These are phyloP conservation scores for Sphagnurus paluster DNA, from an alignment of 1,284 basidiomycete species.

Conservation along the genomic window DNA sequence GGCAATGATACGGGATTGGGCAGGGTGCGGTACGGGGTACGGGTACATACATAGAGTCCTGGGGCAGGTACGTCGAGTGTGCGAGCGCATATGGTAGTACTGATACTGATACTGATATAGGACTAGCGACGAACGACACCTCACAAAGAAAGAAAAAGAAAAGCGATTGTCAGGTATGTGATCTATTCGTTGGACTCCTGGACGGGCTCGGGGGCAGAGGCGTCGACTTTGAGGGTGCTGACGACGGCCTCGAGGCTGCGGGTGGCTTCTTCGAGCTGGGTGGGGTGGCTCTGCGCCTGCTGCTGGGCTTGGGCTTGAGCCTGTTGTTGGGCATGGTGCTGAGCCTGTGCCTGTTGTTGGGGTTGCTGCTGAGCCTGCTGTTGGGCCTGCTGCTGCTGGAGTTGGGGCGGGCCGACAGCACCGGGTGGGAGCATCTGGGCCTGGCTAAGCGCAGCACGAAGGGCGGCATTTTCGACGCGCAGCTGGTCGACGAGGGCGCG, in stretches of 20 bases:
- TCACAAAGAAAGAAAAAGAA: background rate
- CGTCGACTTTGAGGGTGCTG: constrained; percentile 28
- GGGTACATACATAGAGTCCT: background rate
- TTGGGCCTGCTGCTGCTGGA: constrained; percentile 5
- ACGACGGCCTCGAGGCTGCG: constrained; percentile 26
- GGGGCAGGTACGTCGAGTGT: background rate
- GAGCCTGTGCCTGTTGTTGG: constrained; percentile 12
- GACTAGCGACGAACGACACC: background rate
- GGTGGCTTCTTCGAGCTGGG: constrained; percentile 26
- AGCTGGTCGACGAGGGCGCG: constrained; percentile 79
- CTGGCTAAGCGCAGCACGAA: constrained; percentile 47
- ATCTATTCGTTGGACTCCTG: constrained; percentile 7
- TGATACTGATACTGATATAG: too few relatives aligned
- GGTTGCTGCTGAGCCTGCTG: constrained; percentile 8
- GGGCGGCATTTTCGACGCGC: constrained; percentile 74
- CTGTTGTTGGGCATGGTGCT: constrained; percentile 13
- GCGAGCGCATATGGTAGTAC: too few relatives aligned
- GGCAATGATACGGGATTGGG: background rate
- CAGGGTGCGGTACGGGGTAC: background rate
- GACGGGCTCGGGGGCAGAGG: constrained; percentile 17
- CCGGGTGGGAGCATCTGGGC: constrained; percentile 35
- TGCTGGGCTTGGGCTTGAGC: constrained; percentile 7
- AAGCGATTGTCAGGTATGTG: background rate
- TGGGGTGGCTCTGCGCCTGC: constrained; percentile 20
- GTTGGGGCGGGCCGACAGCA: constrained; percentile 8